Evolutionary conservation across 2,329 filamentous ascomycete genomes (phyloP).

Genomic region (Hymenoscyphus infarciens): DNA sequence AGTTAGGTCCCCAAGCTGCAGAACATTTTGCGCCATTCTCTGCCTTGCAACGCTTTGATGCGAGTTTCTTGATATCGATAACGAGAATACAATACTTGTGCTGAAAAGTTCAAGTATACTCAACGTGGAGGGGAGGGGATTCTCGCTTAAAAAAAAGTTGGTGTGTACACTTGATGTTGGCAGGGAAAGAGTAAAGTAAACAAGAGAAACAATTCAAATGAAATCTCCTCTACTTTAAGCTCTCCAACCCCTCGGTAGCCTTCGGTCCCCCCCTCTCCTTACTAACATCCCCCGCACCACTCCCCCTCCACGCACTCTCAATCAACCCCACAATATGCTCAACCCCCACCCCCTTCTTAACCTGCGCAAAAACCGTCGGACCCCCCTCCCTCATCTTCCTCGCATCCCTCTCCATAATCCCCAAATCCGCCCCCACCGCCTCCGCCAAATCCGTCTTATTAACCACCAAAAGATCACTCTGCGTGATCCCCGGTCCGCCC

Average conservation of each 20-base stretch:
- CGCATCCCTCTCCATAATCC: conserved; percentile 92
- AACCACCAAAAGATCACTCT: conserved; percentile 87
- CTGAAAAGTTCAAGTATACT: too few species aligned
- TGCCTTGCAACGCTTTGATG: too few species aligned
- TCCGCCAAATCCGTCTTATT: conserved; percentile 97
- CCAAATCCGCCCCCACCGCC: conserved; percentile 83
- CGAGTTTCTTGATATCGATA: too few species aligned
- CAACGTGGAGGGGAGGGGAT: too few species aligned
- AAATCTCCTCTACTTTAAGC: conserved; percentile 33
- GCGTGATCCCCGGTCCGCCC: conserved; percentile 94
- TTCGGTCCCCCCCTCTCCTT: conserved; percentile 53
- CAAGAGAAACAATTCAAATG: neutral
- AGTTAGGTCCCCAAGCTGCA: too few species aligned
- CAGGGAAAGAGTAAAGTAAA: too few species aligned
- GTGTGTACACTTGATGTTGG: too few species aligned
- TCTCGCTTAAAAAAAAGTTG: too few species aligned
- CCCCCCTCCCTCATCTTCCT: conserved; percentile 94
- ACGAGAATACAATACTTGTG: too few species aligned
- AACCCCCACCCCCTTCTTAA: conserved; percentile 87
- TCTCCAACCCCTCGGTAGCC: conserved; percentile 54
- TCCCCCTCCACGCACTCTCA: conserved; percentile 86
- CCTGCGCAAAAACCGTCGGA: conserved; percentile 91
- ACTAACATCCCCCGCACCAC: conserved; percentile 67
- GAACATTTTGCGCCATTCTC: too few species aligned
- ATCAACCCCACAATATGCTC: conserved; percentile 86